Evolutionary conservation across 2,329 filamentous ascomycete species (phyloP), one percentile per base, ranked within the genome.

Genomic region (Colletotrichum gigasporum): DNA sequence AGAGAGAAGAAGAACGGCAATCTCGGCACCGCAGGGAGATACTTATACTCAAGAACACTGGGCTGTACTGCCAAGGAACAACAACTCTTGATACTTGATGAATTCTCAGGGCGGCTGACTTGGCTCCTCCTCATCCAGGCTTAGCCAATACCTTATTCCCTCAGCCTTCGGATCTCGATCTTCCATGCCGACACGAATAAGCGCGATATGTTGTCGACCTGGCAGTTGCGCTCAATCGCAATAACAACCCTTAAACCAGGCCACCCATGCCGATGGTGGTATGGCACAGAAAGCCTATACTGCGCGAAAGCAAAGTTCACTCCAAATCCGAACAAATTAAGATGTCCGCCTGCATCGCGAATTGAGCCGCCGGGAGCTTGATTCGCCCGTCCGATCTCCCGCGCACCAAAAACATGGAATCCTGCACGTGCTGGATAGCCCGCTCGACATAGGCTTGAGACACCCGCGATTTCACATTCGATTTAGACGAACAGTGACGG

Each of bases 11-110:
- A 0, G 3, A 12, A 4, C 2, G 30, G 10, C n/a, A 45, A 20
- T 9, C 7, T 3, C 3, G 8, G 5, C 35, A 37, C 3, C 26
- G 3, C 10, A 11, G 4, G 32, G 24, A 10, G 35, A 6, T 63
- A 63, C 11, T 63, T 63, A 60, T 63, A 63, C 2, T 45, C 11
- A 24, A 10, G 9, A n/a, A n/a, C n/a, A n/a, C n/a, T n/a, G n/a
- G n/a, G 6, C 37, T 28, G 10, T 1, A 28, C 11, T 18, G 14
- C 24, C 16, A n/a, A n/a, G n/a, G n/a, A n/a, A n/a, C n/a, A n/a
- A n/a, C n/a, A n/a, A n/a, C n/a, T n/a, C n/a, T n/a, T n/a, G n/a
- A n/a, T n/a, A n/a, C n/a, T n/a, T n/a, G n/a, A n/a, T n/a, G n/a
- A n/a, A n/a, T n/a, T n/a, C n/a, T n/a, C n/a, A n/a, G n/a, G n/a